Evolutionary conservation across 1,284 basidiomycete species (phyloP).

Genomic region (Melampsora americana): DNA sequence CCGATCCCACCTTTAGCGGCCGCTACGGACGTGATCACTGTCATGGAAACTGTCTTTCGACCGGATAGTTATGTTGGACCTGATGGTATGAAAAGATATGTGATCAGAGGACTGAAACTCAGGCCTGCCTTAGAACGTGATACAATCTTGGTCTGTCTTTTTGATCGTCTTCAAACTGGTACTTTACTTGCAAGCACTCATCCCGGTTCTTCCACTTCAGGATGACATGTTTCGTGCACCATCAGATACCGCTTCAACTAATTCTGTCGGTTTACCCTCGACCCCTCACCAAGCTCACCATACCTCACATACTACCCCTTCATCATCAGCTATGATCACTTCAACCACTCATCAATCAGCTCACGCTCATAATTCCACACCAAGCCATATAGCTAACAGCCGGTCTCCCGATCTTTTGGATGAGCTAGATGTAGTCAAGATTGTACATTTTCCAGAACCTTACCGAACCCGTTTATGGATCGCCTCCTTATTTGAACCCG

Average conservation of each 20-base stretch:
- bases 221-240: conserved; percentile 44
- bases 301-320: conserved; percentile 19
- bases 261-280: conserved; percentile 21
- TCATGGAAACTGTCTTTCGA: conserved; percentile 45
- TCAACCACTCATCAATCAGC: conserved; percentile 5
- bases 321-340: conserved; percentile 19
- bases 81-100: conserved; percentile 41
- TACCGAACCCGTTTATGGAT: conserved; percentile 45
- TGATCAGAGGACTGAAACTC: conserved; percentile 43
- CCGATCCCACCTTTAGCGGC: conserved; percentile 40
- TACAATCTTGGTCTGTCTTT: conserved; percentile 18
- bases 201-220: conserved; percentile 4
- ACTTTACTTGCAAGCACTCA: background rate
- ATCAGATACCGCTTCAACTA: conserved; percentile 8
- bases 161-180: background rate
- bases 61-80: conserved; percentile 40
- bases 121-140: conserved; percentile 39
- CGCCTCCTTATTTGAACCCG: conserved; percentile 43
- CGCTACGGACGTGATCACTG: conserved; percentile 45
- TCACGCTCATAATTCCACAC: conserved; percentile 26
- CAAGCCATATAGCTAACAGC: background rate
- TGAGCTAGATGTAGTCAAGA: conserved; percentile 39
- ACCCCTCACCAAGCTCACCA: conserved; percentile 33
- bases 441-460: conserved; percentile 43
- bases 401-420: conserved; percentile 32